Percentiles rank a stretch among this genome's conserved stretches.
These are phyloP conservation scores for Hymenoscyphus occultus DNA, from an alignment of 2,329 filamentous ascomycete species.

Conservation along the genomic window DNA sequence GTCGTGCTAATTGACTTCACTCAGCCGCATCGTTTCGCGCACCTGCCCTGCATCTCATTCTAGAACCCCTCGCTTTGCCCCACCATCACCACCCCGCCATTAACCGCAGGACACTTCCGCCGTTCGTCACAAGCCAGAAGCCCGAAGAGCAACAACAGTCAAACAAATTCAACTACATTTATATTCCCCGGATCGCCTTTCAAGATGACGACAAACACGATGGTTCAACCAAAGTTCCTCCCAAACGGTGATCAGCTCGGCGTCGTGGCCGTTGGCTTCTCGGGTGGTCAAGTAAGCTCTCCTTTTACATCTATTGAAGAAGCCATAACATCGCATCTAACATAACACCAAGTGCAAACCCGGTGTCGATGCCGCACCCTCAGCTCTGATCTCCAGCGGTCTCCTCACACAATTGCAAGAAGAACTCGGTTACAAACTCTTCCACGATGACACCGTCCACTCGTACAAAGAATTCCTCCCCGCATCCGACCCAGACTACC, in stretches of 20 bases:
- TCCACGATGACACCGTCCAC: constrained; percentile 80
- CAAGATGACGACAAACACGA: constrained; percentile 36
- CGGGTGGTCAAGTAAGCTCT: constrained; percentile 78
- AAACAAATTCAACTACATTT: too few relatives aligned
- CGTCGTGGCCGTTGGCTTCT: constrained; percentile 93
- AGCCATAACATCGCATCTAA: constrained; percentile 14
- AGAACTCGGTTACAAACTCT: constrained; percentile 84
- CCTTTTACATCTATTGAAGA: not conserved
- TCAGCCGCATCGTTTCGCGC: not conserved
- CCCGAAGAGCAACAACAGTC: not conserved
- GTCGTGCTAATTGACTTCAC: not conserved
- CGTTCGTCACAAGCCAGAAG: not conserved
- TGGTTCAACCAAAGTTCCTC: constrained; percentile 65
- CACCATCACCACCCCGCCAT: constrained; percentile 2
- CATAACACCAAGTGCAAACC: constrained; percentile 66
- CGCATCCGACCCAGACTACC: constrained; percentile 69
- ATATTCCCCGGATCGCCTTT: not conserved
- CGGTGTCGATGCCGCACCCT: constrained; percentile 87
- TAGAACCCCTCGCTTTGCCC: constrained; percentile 5
- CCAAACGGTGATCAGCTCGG: constrained; percentile 76
- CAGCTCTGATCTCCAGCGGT: constrained; percentile 83
- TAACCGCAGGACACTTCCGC: not conserved
- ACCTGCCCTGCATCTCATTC: not conserved
- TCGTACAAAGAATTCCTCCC: constrained; percentile 75
- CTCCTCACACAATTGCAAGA: constrained; percentile 78